phyloP scores from a whole-genome alignment of 2,329 filamentous ascomycete species.

The Bipolaris victoriae region DNA sequence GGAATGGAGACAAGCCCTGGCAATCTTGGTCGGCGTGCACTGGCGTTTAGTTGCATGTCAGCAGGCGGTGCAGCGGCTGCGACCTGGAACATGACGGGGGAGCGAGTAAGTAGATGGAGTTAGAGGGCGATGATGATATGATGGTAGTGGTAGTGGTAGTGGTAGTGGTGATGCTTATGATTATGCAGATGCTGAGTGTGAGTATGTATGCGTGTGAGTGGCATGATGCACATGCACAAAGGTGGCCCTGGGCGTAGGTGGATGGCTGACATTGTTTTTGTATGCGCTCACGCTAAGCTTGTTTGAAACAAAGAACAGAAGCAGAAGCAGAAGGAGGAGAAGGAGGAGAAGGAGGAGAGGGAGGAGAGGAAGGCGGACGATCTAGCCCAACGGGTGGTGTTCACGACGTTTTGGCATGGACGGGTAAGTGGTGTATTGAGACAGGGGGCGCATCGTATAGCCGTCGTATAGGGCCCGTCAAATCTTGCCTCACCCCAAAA shows the following conservation, averaged over 20 bases:
- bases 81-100: background rate
- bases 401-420: background rate
- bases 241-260: background rate
- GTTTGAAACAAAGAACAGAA: conserved; percentile 15
- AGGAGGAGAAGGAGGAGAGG: background rate
- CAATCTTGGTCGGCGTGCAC: background rate
- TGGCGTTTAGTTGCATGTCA: conserved; percentile 12
- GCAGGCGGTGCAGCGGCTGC: background rate
- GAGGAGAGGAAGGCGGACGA: background rate
- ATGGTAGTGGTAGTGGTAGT: too few species aligned
- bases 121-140: background rate
- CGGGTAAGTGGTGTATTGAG: background rate
- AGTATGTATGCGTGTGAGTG: background rate
- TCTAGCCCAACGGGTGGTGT: background rate
- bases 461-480: conserved; percentile 12
- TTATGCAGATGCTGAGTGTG: background rate
- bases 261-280: conserved; percentile 28
- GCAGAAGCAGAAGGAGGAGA: background rate
- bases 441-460: conserved; percentile 8
- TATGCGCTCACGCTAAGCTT: conserved; percentile 29
- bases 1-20: conserved; percentile 1
- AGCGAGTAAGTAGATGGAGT: background rate
- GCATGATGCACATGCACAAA: background rate
- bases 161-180: too few species aligned
- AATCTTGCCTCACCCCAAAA: conserved; percentile 32